Evolutionary conservation across 805 yeast genomes (phyloP), one percentile per base, ranked within the genome.

Genomic region (Phaffomyces antillensis): DNA sequence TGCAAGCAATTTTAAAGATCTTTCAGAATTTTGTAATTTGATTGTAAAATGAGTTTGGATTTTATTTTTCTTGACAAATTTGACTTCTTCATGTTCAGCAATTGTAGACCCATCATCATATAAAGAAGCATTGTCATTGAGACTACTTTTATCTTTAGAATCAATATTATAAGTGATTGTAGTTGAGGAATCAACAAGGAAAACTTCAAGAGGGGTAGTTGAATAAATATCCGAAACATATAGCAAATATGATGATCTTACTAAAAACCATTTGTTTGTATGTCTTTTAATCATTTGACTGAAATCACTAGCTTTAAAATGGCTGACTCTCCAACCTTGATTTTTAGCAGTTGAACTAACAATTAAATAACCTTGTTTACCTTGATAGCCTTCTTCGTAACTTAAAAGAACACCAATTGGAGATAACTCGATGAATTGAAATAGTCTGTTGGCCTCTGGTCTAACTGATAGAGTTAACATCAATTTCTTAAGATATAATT

Each of bases 241-340:
- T 66, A 85, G 77, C 36, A 93, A 72, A 56, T 87, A 93, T 1
- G 96, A 83, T 58, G 81, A 83, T 46, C 98, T 75, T 2, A 93
- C 78, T 45, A 93, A 66, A 50, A 88, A 80, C 99, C 99, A 93
- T 63, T 93, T 93, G 36, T 81, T 82, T 0, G 95, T 82, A 53
- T 95, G 91, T 63, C 99, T 79, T 51, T 78, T 81, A 42, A 91
- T 84, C 96, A 93, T 88, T 33, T 86, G 89, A 52, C 78, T 76
- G 55, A 88, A 68, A 56, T 87, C 97, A 49, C 79, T 76, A 8
- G 86, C 79, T 49, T 77, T 79, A 63, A 88, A 78, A 59, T 91
- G 97, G 4, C 93, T 86, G 7, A 91, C 96, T 54, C 95, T 73
- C 98, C 99, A 93, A 3, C 99, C 98, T 60, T 88, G 95, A 0